phyloP scores from a whole-genome alignment of 78 protist species.

The Dictyostelium purpureum region DNA sequence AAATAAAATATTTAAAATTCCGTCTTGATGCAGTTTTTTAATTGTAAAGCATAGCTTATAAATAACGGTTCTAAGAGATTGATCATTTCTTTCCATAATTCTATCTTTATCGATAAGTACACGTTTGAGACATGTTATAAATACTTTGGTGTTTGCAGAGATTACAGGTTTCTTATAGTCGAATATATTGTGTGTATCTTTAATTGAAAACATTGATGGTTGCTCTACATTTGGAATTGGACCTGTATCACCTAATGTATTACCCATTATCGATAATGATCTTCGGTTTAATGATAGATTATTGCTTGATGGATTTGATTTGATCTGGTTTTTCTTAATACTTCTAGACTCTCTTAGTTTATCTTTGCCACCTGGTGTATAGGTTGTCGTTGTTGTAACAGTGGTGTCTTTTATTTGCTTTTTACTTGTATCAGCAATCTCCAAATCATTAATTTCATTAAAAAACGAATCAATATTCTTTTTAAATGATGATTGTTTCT shows the following conservation, averaged over 20 bases:
- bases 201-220: slow-evolving; percentile 23
- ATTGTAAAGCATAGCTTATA: not conserved
- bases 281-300: not conserved
- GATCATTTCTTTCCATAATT: slow-evolving; percentile 46
- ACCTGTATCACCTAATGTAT: not conserved
- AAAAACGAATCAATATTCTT: slow-evolving; percentile 19
- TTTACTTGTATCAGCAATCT: not conserved
- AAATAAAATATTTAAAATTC: not conserved
- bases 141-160: not conserved
- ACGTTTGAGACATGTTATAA: not conserved
- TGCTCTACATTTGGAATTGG: slow-evolving; percentile 8
- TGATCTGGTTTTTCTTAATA: not conserved
- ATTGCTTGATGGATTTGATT: not conserved
- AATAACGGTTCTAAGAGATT: not conserved
- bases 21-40: not conserved
- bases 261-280: slow-evolving; percentile 4
- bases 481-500: slow-evolving; percentile 16
- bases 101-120: slow-evolving; percentile 7
- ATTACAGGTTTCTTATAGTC: slow-evolving; percentile 20
- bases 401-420: not conserved
- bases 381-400: not conserved
- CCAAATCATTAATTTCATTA: not conserved
- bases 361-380: not conserved
- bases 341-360: slow-evolving; percentile 8
- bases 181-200: slow-evolving; percentile 40